Conservation (phyloP, 2,329 filamentous ascomycete species). For the Dactylellina cionopaga region DNA sequence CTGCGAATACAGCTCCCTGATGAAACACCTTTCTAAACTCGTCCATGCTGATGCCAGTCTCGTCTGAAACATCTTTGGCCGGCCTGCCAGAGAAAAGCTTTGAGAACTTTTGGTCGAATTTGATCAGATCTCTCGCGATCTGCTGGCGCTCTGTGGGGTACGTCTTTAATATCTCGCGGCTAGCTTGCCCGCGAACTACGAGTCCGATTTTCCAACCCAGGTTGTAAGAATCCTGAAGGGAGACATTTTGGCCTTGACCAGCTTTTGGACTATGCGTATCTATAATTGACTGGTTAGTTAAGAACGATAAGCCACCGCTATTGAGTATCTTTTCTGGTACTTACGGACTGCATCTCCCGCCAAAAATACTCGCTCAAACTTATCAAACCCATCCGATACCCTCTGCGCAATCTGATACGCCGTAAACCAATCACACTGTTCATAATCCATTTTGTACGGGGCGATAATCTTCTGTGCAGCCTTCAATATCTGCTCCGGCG, state of each 20-base stretch:
- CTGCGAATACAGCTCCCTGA: conserved; percentile 70
- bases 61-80: conserved; percentile 70
- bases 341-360: conserved; percentile 74
- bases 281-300: not conserved
- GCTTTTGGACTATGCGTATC: conserved; percentile 70
- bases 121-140: conserved; percentile 74
- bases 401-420: conserved; percentile 76
- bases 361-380: conserved; percentile 70
- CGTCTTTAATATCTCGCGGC: conserved; percentile 78
- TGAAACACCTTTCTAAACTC: conserved; percentile 72
- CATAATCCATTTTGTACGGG: conserved; percentile 74
- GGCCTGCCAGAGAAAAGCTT: conserved; percentile 69
- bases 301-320: not conserved
- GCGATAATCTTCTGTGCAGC: conserved; percentile 72
- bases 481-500: conserved; percentile 70
- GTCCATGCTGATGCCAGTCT: conserved; percentile 70
- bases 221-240: conserved; percentile 82
- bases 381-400: conserved; percentile 69
- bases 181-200: conserved; percentile 83
- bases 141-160: conserved; percentile 75
- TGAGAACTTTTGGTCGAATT: conserved; percentile 70
- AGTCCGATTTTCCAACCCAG: conserved; percentile 96
- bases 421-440: conserved; percentile 74
- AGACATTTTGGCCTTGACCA: conserved; percentile 77
- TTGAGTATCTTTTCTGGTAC: not conserved